Evolutionary conservation across 2,329 filamentous ascomycete species (phyloP), one percentile per base, ranked within the genome.

Genomic region (Exophiala calicioides): DNA sequence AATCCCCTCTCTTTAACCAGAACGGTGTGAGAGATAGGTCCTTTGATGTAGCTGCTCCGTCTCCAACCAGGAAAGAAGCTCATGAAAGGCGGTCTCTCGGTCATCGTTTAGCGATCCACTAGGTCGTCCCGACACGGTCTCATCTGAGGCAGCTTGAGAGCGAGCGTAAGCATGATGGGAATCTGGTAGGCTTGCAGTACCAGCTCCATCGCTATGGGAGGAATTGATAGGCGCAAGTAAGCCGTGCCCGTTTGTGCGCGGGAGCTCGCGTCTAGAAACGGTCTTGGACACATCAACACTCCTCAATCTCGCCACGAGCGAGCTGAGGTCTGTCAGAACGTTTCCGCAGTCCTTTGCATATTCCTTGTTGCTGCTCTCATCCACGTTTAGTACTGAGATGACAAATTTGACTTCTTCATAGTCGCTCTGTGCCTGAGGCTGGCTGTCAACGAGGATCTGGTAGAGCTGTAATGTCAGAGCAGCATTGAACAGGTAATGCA

Each of bases 401-500:
- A 50, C 40, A 6, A 44, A 44, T 4, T 24, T 20, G 12, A 50
- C 29, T 18, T 36, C 47, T 16, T 44, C 41, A 39, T 29, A 39
- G 34, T 44, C 40, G 4, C 13, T 40, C 24, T 50, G 19, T 37
- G 47, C 34, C 21, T 40, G n/a, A n/a, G n/a, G n/a, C n/a, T n/a
- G 20, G 20, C 24, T 30, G 9, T 44, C 19, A 9, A 21, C 40
- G 13, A 50, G 35, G 21, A 50, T 35, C 23, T 44, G 47, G 32
- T 50, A 50, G 18, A 78, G 64, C 43, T 75, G 67, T 23, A 78
- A 64, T 13, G 76, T 66, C 27, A 76, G 65, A 44, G 73, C 71
- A 2, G 75, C 73, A 57, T 75, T 76, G 63, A 78, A 77, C 29
- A 77, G 66, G 53, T 71, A 68, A 60, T 77, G 74, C 38, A 77